Base-by-base conservation (phyloP, 768 basidiomycete species). In the Kwoniella sp. region DNA sequence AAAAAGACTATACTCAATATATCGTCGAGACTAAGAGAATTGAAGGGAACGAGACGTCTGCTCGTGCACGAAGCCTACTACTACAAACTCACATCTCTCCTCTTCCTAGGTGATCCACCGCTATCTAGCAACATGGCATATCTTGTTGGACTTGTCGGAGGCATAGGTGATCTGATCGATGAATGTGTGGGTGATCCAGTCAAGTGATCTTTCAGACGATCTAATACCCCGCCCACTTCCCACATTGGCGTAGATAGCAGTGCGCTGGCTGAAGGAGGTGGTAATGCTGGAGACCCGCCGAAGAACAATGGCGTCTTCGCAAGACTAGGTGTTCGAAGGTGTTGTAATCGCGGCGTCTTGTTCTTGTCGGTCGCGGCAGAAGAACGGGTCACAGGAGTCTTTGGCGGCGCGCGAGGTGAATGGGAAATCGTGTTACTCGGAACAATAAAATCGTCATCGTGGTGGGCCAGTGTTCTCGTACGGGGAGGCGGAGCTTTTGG, bases 311-410 rank as follows among this genome's bases (percentile, higher is more conserved):
- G 68, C 23, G 68, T 69, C 55, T 66, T 69, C 2, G 63, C 31
- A 9, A 55, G 25, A 31, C 54, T 52, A 4, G 59, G 58, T 29
- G 58, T 65, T 11, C 59, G 58, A 7, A 60, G 34, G 51, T 60
- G 59, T 30, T 61, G 63, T 3, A 65, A 30, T 23, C 65, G n/a
- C 3, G 69, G 69, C 22, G 69, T 70, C 52, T 67, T 66, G 28
- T 65, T 70, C 45, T 67, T 66, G 28, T 65, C 64, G 0, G 59
- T 64, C 13, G 67, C 69, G 20, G 63, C 58, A 4, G 64, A 65
- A n/a, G 73, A 77, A 29, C 75, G 55, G n/a, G 72, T 59, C 17
- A 77, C 60, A 15, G 75, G 75, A 1, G 75, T 77, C 38, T 77
- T 77, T n/a, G 75, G 75, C 11, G 65, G 66, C n/a, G 50, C 70